A percentile compares a stretch with the other conserved stretches of the same genome.
These are phyloP conservation scores for Penicillium chermesinum DNA, from an alignment of 495 filamentous ascomycete species.

Conservation along the genomic window DNA sequence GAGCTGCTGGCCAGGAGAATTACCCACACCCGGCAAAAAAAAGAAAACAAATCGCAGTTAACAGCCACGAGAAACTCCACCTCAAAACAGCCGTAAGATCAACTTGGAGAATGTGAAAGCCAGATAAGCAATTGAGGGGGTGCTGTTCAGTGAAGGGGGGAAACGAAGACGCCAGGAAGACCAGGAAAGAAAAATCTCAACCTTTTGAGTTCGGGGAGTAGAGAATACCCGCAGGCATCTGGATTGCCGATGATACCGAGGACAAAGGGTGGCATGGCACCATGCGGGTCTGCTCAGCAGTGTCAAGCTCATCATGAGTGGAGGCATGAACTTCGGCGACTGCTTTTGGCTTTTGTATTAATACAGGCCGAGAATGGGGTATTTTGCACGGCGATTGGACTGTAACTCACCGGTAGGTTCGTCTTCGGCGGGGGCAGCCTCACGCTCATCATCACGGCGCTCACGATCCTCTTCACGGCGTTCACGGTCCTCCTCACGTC, in stretches of 20 bases:
- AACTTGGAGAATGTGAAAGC: conserved; percentile 5
- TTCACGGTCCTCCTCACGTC: conserved; percentile 64
- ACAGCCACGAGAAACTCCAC: conserved; percentile 5
- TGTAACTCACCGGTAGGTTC: conserved; percentile 85
- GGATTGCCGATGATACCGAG: background rate
- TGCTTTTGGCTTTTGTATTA: too few species aligned
- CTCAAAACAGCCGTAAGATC: background rate
- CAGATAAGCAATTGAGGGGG: background rate
- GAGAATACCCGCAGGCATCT: background rate
- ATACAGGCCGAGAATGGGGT: too few species aligned
- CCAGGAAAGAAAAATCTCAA: too few species aligned
- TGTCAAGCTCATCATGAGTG: conserved; percentile 93
- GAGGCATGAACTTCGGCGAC: conserved; percentile 59
- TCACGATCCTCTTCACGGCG: conserved; percentile 64
- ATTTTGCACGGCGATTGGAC: too few species aligned
- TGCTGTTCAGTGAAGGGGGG: too few species aligned
- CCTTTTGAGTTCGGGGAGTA: background rate
- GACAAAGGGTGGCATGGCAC: background rate
- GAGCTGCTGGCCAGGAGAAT: conserved; percentile 42
- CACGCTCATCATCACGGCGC: conserved; percentile 46
- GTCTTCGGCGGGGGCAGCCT: conserved; percentile 49
- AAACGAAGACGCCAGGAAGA: too few species aligned
- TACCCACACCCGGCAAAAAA: conserved; percentile 20
- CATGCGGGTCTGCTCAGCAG: conserved; percentile 69
- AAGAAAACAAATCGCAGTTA: conserved; percentile 8